phyloP scores from a whole-genome alignment of 805 yeast species.

The Candida xyloterini region DNA sequence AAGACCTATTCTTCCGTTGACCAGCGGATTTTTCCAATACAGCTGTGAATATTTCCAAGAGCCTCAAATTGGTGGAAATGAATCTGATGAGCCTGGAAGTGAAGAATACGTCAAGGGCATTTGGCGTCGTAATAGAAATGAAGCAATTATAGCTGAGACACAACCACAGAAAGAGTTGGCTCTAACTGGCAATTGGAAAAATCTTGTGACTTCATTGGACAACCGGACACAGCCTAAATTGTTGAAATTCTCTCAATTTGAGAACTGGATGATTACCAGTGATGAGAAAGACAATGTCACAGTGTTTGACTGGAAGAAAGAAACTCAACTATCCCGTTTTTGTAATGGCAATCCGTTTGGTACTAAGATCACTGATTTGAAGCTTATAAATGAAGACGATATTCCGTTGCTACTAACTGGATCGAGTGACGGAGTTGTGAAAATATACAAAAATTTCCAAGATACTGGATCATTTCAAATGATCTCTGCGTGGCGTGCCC shows the following conservation, averaged over 20 bases:
- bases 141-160: slow-evolving; percentile 78
- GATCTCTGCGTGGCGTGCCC: slow-evolving; percentile 88
- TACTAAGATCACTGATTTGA: slow-evolving; percentile 81
- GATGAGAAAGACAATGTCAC: slow-evolving; percentile 83
- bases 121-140: slow-evolving; percentile 92
- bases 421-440: slow-evolving; percentile 91
- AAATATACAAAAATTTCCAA: slow-evolving; percentile 76
- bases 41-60: slow-evolving; percentile 92
- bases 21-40: slow-evolving; percentile 67
- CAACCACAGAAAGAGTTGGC: slow-evolving; percentile 87
- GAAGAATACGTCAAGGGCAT: slow-evolving; percentile 73
- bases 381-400: slow-evolving; percentile 90
- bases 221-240: slow-evolving; percentile 79
- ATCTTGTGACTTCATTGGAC: slow-evolving; percentile 53
- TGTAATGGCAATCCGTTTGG: slow-evolving; percentile 85
- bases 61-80: slow-evolving; percentile 86
- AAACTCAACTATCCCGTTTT: slow-evolving; percentile 59
- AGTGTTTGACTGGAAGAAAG: slow-evolving; percentile 83
- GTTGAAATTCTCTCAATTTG: slow-evolving; percentile 85
- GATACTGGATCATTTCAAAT: slow-evolving; percentile 52
- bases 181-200: slow-evolving; percentile 81
- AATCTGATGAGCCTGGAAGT: slow-evolving; percentile 89
- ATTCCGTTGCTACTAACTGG: slow-evolving; percentile 81
- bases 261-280: slow-evolving; percentile 70
- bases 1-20: slow-evolving; percentile 50